These are phyloP conservation scores for Pythium aphanidermatum DNA, from an alignment of 352 stramenopile genomes.

Conservation along the genomic window DNA sequence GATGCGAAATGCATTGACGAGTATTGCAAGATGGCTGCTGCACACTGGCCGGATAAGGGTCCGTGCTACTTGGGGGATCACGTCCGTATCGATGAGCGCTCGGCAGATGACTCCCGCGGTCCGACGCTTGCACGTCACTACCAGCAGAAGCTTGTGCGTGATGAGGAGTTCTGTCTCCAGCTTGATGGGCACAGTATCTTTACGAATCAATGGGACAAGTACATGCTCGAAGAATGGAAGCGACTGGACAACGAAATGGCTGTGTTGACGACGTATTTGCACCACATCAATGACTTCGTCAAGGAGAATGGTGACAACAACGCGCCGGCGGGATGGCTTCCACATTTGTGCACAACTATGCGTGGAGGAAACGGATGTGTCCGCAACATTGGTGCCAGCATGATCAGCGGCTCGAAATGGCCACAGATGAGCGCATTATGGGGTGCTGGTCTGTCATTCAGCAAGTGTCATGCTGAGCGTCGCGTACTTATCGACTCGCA, in stretches of 20 bases:
- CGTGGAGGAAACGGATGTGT: constrained; percentile 61
- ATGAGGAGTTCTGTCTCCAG: constrained; percentile 83
- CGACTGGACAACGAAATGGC: constrained; percentile 80
- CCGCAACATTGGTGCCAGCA: constrained; percentile 70
- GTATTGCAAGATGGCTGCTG: constrained; percentile 70
- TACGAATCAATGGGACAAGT: constrained; percentile 77
- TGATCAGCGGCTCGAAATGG: constrained; percentile 68
- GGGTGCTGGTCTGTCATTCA: constrained; percentile 76
- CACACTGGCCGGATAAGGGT: constrained; percentile 55
- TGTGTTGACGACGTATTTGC: constrained; percentile 73
- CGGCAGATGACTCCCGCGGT: constrained; percentile 64
- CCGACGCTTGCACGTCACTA: constrained; percentile 74
- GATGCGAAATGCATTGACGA: constrained; percentile 69
- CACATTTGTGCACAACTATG: constrained; percentile 71
- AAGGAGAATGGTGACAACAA: constrained; percentile 75
- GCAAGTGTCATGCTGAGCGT: constrained; percentile 78
- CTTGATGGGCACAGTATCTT: constrained; percentile 84
- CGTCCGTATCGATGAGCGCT: constrained; percentile 61
- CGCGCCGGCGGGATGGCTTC: constrained; percentile 35
- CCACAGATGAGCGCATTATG: constrained; percentile 69
- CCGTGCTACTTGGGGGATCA: constrained; percentile 64
- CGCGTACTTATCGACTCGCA: constrained; percentile 71
- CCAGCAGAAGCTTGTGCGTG: constrained; percentile 67
- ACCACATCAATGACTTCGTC: constrained; percentile 81
- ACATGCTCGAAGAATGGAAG: constrained; percentile 68